Percentiles rank a stretch among this genome's conserved stretches.
These are phyloP conservation scores for Shiraia sp. DNA, from an alignment of 2,329 filamentous ascomycete species.

Conservation along the genomic window DNA sequence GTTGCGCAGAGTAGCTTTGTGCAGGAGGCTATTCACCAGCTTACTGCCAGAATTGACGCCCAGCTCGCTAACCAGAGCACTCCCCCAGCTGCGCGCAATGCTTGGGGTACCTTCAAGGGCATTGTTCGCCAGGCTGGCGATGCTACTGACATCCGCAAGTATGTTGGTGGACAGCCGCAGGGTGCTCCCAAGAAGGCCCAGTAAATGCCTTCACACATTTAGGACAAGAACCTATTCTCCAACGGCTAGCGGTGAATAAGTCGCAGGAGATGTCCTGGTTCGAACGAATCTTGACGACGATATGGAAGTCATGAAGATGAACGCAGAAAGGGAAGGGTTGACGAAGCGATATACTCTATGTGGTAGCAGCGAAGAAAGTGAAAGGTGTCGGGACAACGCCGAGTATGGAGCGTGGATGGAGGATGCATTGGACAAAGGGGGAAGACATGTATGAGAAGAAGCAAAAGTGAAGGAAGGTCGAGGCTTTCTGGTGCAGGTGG, in stretches of 20 bases:
- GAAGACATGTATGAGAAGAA: no score
- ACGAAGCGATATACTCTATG: background rate
- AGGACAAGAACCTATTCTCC: slow-evolving; percentile 21
- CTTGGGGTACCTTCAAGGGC: slow-evolving; percentile 80
- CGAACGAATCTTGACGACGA: slow-evolving; percentile 24
- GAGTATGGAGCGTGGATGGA: background rate
- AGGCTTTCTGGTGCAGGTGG: no score
- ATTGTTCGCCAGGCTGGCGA: slow-evolving; percentile 74
- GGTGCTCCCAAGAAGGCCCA: slow-evolving; percentile 68
- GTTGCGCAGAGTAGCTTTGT: slow-evolving; percentile 91
- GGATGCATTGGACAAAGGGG: no score
- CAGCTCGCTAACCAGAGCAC: slow-evolving; percentile 84
- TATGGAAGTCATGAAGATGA: slow-evolving; percentile 23
- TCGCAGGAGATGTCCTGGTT: slow-evolving; percentile 16
- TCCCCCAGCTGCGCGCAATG: slow-evolving; percentile 75
- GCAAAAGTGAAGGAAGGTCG: no score
- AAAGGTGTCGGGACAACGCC: background rate
- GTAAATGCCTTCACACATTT: slow-evolving; percentile 22
- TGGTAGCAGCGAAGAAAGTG: slow-evolving; percentile 3
- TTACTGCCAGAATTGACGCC: slow-evolving; percentile 77
- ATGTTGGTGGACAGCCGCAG: slow-evolving; percentile 60
- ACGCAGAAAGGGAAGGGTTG: background rate
- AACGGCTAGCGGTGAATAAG: slow-evolving; percentile 12
- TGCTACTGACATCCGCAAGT: slow-evolving; percentile 76
- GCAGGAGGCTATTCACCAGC: slow-evolving; percentile 75